Conservation (phyloP, 2,329 filamentous ascomycete genomes). For the Xylariaceae sp. region DNA sequence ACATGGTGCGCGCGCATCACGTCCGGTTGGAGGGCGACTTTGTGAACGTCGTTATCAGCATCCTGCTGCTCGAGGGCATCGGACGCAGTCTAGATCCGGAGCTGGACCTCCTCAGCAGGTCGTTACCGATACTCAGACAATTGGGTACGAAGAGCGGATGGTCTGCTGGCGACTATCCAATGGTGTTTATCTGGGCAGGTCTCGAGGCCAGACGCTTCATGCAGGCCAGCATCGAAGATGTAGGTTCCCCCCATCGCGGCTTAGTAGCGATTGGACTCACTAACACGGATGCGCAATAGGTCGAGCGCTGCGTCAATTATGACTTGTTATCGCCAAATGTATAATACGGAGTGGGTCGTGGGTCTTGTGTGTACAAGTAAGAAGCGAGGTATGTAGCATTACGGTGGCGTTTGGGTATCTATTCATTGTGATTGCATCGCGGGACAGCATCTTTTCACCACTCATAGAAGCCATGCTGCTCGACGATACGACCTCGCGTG, state of each 20-base stretch:
- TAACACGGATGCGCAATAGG: slow-evolving; percentile 39
- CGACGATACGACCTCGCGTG: too few species aligned
- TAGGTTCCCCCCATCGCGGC: slow-evolving; percentile 40
- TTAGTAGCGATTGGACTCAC: neutral
- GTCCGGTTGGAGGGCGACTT: slow-evolving; percentile 95
- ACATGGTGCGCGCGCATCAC: slow-evolving; percentile 88
- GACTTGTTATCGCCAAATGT: slow-evolving; percentile 85
- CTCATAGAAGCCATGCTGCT: slow-evolving; percentile 2
- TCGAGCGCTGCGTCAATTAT: slow-evolving; percentile 85
- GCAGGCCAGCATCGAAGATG: slow-evolving; percentile 84
- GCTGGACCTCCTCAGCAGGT: slow-evolving; percentile 78
- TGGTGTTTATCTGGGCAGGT: slow-evolving; percentile 88
- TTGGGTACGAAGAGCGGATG: slow-evolving; percentile 71
- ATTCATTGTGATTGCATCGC: slow-evolving; percentile 1
- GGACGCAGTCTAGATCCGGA: slow-evolving; percentile 81
- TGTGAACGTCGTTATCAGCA: slow-evolving; percentile 95
- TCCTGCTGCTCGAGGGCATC: slow-evolving; percentile 88
- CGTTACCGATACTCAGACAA: slow-evolving; percentile 83
- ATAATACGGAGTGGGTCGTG: slow-evolving; percentile 35
- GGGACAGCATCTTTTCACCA: slow-evolving; percentile 1
- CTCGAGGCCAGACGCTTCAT: slow-evolving; percentile 84
- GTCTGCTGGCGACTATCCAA: slow-evolving; percentile 69
- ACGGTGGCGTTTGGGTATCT: slow-evolving; percentile 22
- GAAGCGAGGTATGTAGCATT: slow-evolving; percentile 17
- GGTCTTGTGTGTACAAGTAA: slow-evolving; percentile 1